These are phyloP conservation scores for Leishmania turanica DNA, from an alignment of 208 protist genomes.

Conservation along the genomic window DNA sequence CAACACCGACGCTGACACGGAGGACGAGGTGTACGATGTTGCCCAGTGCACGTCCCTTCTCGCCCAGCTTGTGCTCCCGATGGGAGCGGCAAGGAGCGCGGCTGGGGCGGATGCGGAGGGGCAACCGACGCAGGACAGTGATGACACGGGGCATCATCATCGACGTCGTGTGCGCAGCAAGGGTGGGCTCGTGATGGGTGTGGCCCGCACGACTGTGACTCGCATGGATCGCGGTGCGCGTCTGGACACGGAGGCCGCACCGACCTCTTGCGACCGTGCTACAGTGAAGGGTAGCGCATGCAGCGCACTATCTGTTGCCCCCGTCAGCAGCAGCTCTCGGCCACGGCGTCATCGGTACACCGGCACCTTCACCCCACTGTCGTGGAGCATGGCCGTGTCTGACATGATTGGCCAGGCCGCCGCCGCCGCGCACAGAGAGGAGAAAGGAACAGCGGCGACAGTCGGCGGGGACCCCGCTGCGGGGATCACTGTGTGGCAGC, in stretches of 20 bases:
- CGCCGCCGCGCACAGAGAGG: neutral
- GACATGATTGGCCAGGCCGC: conserved; percentile 11
- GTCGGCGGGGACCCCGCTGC: neutral
- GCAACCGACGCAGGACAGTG: neutral
- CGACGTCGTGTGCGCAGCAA: neutral
- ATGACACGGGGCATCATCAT: neutral
- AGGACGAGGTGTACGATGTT: neutral
- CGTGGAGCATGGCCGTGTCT: conserved; percentile 10
- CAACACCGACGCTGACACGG: neutral
- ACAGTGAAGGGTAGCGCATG: neutral
- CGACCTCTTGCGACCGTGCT: neutral
- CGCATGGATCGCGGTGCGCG: neutral
- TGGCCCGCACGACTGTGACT: conserved; percentile 2
- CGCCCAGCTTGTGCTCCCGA: conserved; percentile 12
- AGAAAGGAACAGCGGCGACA: neutral
- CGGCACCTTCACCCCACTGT: conserved; percentile 9
- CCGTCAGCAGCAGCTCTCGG: neutral
- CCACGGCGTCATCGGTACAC: conserved; percentile 4
- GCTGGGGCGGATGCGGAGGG: neutral
- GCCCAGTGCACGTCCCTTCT: conserved; percentile 1
- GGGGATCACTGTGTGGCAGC: conserved; percentile 27
- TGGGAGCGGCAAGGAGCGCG: neutral
- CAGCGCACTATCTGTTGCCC: neutral
- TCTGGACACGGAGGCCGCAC: neutral
- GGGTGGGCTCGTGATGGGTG: conserved; percentile 5